Evolutionary conservation across 768 basidiomycete genomes (phyloP).

Genomic region (Boletus rubropictus): DNA sequence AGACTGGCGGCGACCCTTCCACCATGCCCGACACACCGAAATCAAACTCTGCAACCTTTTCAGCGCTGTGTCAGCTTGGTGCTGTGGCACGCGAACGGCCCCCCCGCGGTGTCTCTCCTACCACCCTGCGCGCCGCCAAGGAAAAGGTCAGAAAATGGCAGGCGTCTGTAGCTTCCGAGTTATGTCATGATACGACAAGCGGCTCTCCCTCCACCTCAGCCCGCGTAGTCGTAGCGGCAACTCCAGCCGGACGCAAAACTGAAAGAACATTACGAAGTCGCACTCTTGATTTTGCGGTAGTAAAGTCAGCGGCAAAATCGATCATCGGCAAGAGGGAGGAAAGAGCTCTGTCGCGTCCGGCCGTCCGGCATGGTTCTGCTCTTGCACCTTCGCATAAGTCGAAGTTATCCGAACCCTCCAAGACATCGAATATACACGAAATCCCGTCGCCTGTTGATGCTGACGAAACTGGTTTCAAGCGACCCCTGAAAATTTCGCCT

Average conservation of each 20-base stretch:
- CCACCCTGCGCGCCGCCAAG: slow-evolving; percentile 25
- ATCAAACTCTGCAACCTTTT: neutral
- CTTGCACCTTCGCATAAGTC: slow-evolving; percentile 9
- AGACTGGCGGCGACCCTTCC: neutral
- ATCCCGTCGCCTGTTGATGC: neutral
- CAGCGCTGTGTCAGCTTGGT: neutral
- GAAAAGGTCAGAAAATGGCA: slow-evolving; percentile 36
- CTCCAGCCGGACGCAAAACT: slow-evolving; percentile 16
- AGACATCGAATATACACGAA: neutral
- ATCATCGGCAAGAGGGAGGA: slow-evolving; percentile 22
- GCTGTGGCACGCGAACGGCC: slow-evolving; percentile 2
- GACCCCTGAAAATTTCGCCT: slow-evolving; percentile 1
- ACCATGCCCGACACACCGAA: slow-evolving; percentile 6
- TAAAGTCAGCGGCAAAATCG: slow-evolving; percentile 33
- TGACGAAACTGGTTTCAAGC: slow-evolving; percentile 1
- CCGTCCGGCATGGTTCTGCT: slow-evolving; percentile 4
- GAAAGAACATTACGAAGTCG: slow-evolving; percentile 11
- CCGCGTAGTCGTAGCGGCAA: neutral
- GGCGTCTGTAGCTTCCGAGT: slow-evolving; percentile 22
- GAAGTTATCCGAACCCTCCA: slow-evolving; percentile 12
- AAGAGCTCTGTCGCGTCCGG: slow-evolving; percentile 1
- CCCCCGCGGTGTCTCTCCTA: slow-evolving; percentile 19
- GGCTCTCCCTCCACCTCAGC: slow-evolving; percentile 2
- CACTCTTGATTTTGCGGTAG: slow-evolving; percentile 40
- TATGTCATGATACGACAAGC: slow-evolving; percentile 5